Percentiles rank a stretch among this genome's conserved stretches.
phyloP scores from a whole-genome alignment of 1,139 yeast species.

The Nakaseomyces nivariensis region DNA sequence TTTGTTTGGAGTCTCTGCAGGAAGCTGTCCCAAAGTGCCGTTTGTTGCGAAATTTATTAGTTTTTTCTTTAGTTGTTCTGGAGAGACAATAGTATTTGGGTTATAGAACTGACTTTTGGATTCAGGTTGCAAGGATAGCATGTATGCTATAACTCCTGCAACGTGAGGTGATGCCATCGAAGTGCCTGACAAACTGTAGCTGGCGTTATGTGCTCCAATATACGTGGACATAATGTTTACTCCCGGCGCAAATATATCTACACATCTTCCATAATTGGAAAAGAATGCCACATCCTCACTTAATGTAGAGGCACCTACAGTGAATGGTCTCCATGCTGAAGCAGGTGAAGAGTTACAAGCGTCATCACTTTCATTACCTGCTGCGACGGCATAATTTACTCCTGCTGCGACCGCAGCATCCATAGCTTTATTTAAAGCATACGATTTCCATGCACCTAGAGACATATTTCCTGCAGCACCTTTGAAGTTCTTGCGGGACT shows the following conservation, averaged over 20 bases:
- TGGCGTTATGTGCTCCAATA: slow-evolving; percentile 66
- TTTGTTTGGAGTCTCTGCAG: slow-evolving; percentile 76
- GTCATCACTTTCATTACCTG: slow-evolving; percentile 78
- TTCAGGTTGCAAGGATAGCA: slow-evolving; percentile 82
- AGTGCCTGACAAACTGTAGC: slow-evolving; percentile 91
- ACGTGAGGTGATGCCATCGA: slow-evolving; percentile 99
- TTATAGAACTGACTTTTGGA: slow-evolving; percentile 58
- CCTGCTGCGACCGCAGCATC: slow-evolving; percentile 78
- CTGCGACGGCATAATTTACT: slow-evolving; percentile 77
- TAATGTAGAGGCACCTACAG: slow-evolving; percentile 75
- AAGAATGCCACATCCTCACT: slow-evolving; percentile 70
- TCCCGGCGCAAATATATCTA: slow-evolving; percentile 81
- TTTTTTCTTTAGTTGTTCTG: slow-evolving; percentile 82
- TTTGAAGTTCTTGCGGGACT: slow-evolving; percentile 52
- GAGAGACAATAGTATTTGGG: slow-evolving; percentile 53
- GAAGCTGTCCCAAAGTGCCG: slow-evolving; percentile 58
- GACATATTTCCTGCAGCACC: slow-evolving; percentile 90
- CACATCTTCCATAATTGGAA: slow-evolving; percentile 78
- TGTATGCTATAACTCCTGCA: slow-evolving; percentile 83
- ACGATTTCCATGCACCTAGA: slow-evolving; percentile 78
- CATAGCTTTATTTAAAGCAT: slow-evolving; percentile 71
- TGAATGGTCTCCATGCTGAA: slow-evolving; percentile 60
- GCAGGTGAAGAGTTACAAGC: slow-evolving; percentile 84
- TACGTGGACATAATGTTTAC: slow-evolving; percentile 72
- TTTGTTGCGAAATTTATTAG: slow-evolving; percentile 71